phyloP scores from a whole-genome alignment of 1,284 basidiomycete genomes.

The Caloboletus inedulis region DNA sequence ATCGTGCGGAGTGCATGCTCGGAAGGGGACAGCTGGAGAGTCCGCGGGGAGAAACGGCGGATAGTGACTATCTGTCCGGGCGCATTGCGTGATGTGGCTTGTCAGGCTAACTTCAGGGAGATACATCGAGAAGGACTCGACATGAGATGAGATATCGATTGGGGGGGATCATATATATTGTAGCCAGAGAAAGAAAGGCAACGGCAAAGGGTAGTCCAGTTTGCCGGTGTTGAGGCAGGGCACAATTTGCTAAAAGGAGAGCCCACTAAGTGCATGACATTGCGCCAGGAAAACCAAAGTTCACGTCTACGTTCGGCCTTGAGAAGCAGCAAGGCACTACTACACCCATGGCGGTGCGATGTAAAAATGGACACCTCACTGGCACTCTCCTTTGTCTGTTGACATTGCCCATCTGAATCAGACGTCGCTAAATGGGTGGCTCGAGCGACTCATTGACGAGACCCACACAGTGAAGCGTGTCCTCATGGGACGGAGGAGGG shows the following conservation, averaged over 20 bases:
- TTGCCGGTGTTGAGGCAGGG: constrained; percentile 21
- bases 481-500: constrained; percentile 3
- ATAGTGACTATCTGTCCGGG: not conserved
- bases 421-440: not conserved
- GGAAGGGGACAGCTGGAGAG: constrained; percentile 1
- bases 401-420: not conserved
- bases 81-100: constrained; percentile 4
- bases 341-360: constrained; percentile 19
- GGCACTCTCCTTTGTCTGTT: not conserved
- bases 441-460: not conserved
- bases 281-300: constrained; percentile 1
- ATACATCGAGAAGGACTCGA: constrained; percentile 18
- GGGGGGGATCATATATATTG: constrained; percentile 25
- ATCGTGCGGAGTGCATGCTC: constrained; percentile 13
- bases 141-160: constrained; percentile 2
- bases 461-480: not conserved
- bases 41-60: constrained; percentile 6
- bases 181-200: constrained; percentile 9
- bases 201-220: constrained; percentile 21
- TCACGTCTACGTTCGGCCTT: constrained; percentile 3
- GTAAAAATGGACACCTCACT: not conserved
- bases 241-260: constrained; percentile 17
- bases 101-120: constrained; percentile 1
- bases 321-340: constrained; percentile 7
- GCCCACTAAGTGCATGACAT: constrained; percentile 13